phyloP scores from a whole-genome alignment of 441 rosid species.

The Cnidoscolus chayamansa region DNA sequence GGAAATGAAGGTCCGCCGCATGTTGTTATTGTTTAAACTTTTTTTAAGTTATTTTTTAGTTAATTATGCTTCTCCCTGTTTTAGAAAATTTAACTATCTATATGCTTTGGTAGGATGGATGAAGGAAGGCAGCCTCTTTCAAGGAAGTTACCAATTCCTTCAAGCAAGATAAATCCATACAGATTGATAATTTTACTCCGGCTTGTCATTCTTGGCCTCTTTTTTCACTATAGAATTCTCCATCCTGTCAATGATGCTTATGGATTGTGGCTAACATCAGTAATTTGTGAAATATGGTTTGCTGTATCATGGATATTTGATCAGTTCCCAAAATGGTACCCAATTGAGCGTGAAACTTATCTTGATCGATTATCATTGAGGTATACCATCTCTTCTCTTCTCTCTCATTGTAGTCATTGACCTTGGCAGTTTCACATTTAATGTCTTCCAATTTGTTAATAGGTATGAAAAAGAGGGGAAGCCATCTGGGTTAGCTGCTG shows the following conservation, averaged over 20 bases:
- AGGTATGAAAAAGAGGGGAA: conserved; percentile 95
- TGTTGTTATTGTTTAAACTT: too few relatives aligned
- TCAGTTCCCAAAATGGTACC: conserved; percentile 96
- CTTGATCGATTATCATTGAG: conserved; percentile 87
- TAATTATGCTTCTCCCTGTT: neutral
- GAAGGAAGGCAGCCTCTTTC: conserved; percentile 98
- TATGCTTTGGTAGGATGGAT: conserved; percentile 68
- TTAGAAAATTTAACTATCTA: conserved; percentile 3
- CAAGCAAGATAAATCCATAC: conserved; percentile 90
- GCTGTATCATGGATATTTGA: conserved; percentile 94
- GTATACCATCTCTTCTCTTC: conserved; percentile 27
- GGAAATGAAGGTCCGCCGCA: too few relatives aligned
- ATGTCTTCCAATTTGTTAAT: neutral
- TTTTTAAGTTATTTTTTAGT: neutral
- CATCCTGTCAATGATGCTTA: conserved; percentile 36
- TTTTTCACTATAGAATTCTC: conserved; percentile 23
- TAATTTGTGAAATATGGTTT: conserved; percentile 97
- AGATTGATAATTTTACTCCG: conserved; percentile 73
- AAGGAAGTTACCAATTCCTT: conserved; percentile 80
- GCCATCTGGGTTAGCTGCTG: conserved; percentile 59
- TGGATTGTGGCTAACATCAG: conserved; percentile 86
- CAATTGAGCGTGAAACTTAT: conserved; percentile 85
- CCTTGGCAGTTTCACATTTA: neutral
- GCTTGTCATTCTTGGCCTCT: conserved; percentile 75
- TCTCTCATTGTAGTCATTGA: neutral